Base-by-base conservation (phyloP, 257 asterid species). In the Voacanga thouarsii region DNA sequence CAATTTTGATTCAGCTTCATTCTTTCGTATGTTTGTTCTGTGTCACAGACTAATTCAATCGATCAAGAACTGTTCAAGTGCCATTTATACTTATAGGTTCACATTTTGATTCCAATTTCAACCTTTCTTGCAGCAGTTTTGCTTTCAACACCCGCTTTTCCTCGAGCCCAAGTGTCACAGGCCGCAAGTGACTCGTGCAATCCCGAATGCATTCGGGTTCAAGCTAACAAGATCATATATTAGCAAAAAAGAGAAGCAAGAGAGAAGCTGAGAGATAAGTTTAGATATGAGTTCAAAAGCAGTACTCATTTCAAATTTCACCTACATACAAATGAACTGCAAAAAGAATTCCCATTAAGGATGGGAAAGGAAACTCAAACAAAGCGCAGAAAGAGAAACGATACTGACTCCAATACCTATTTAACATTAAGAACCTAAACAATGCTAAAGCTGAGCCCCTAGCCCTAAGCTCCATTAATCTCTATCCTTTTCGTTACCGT, bases 281-380 rank as follows among this genome's bases (percentile, higher is more conserved):
- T n/a, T 68, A 56, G n/a, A 47, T 6, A 6, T 28, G 53, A 78
- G 56, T 65, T 65, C 57, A 77, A 77, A 80, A 59, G 64, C 79
- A 75, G 81, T 41, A 19, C 83, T 74, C 72, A 78, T 80, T 63
- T 80, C 71, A 75, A 72, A 71, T 80, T 75, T 79, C 43, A 16
- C 83, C 85, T 83, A 77, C 15, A 56, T 45, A 78, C 82, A 80
- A 67, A 78, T 78, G n/a, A 86, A 83, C 89, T 83, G 89, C 89
- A 86, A 81, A 85, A 86, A 83, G 79, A 77, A 76, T 86, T 84
- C 84, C 72, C 81, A 74, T 9, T 3, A 82, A 79, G 79, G 65
- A 74, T 44, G 82, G 78, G 81, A 71, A 80, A 71, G 45, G 60
- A 77, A 50, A 78, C 71, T 9, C 66, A 14, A 47, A 67, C 44